A percentile compares a stretch with the other conserved stretches of the same genome.
phyloP scores from a whole-genome alignment of 2,329 filamentous ascomycete species.

The Epichloe sibirici region DNA sequence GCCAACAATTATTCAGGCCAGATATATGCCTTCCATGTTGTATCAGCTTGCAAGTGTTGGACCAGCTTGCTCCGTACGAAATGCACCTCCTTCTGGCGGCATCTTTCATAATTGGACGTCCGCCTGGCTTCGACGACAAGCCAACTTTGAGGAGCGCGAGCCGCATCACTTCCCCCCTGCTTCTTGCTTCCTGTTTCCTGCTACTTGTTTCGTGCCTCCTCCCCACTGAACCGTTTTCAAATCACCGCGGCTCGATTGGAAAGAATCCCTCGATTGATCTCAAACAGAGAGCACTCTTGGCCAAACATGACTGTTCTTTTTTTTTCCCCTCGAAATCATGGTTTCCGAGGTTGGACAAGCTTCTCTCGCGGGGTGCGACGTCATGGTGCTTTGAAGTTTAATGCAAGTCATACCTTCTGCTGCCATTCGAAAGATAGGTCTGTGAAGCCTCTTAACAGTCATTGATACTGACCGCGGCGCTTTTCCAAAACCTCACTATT shows the following conservation, averaged over 20 bases:
- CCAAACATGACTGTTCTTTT: no score
- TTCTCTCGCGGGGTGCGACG: background rate
- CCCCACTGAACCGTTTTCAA: no score
- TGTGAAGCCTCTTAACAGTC: background rate
- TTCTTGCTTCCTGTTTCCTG: background rate
- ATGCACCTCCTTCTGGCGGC: no score
- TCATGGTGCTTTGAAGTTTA: background rate
- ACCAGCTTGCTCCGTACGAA: no score
- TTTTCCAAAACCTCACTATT: background rate
- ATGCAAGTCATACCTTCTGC: background rate
- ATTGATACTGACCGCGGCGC: background rate
- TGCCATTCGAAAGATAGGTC: background rate
- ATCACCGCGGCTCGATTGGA: background rate
- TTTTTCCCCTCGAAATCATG: no score
- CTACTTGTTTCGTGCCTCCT: no score
- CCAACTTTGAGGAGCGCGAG: background rate
- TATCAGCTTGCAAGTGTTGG: no score
- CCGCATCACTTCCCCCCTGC: background rate
- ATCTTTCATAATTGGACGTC: no score
- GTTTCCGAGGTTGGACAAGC: background rate
- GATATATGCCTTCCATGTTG: no score
- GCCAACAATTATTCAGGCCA: no score
- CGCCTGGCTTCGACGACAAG: background rate
- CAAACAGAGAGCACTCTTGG: background rate
- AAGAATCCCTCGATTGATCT: background rate